Evolutionary conservation across 2,329 filamentous ascomycete species (phyloP), one percentile per base, ranked within the genome.

Genomic region (Plectosphaerella cucumerina): DNA sequence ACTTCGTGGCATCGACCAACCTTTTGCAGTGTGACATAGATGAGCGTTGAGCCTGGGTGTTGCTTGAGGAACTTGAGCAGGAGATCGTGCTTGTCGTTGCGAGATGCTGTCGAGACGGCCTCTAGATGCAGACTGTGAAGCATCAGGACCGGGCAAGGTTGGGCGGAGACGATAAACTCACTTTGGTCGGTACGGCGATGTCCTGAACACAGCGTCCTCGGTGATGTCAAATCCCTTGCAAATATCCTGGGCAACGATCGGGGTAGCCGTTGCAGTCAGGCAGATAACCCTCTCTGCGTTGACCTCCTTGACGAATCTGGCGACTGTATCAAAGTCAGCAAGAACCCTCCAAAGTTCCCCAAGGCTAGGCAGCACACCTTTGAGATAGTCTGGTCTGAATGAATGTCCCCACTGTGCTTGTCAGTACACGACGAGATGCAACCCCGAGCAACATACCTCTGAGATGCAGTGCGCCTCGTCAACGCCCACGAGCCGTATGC

Each of bases 391-490:
- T 4, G 74, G 74, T 10, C 74, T 65, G 53, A 77, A 78, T 0
- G 71, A 71, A 52, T 77, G 74, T 1, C 75, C 74, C 75, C 74
- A 77, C 68, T 70, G 14, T 35, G 43, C 21, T 20, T 26, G 18
- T 50, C 42, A 45, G 41, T 23, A 31, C 18, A 45, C 18, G 9
- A 8, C 26, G 12, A 8, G 8, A 31, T 11, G 12, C 4, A 9
- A 31, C 3, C 26, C 12, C 26, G 26, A 15, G 3, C 5, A 2
- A 20, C 35, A 4, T 17, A 61, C 59, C 53, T 81, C 77, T 4
- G 78, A 82, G 37, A 84, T 78, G 53, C 79, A 83, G 56, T 82
- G 79, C 1, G 80, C 79, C 57, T 83, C 79, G 37, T 83, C 80
- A 0, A 82, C 74, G 1, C 78, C 80, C 20, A 84, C 63, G 5